A percentile compares a stretch with the other conserved stretches of the same genome.
Evolutionary conservation across 1,139 yeast genomes (phyloP).

Genomic region (Scheffersomyces insectosa): DNA sequence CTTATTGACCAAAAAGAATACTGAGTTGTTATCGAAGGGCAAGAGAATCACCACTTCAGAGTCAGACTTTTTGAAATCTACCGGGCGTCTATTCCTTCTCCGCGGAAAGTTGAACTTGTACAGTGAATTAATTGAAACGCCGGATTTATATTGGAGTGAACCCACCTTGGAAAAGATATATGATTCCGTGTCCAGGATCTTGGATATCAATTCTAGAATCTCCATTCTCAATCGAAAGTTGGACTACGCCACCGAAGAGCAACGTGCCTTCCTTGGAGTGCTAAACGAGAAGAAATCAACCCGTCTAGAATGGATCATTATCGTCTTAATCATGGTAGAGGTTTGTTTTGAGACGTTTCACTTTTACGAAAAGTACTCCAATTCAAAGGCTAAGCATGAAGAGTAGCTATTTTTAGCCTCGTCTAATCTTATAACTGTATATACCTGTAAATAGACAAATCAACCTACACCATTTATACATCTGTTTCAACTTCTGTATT

Average conservation of each 20-base stretch:
- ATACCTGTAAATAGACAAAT: neutral
- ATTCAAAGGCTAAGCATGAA: slow-evolving; percentile 1
- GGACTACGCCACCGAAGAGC: slow-evolving; percentile 90
- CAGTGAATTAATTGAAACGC: slow-evolving; percentile 89
- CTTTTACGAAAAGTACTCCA: slow-evolving; percentile 28
- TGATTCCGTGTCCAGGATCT: slow-evolving; percentile 62
- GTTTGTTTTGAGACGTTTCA: slow-evolving; percentile 76
- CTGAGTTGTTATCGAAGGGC: slow-evolving; percentile 69
- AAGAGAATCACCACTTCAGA: slow-evolving; percentile 56
- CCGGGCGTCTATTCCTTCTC: slow-evolving; percentile 72
- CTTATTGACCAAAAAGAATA: slow-evolving; percentile 58
- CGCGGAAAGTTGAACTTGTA: slow-evolving; percentile 82
- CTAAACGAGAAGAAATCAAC: slow-evolving; percentile 76
- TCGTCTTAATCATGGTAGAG: slow-evolving; percentile 77
- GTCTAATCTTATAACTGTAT: neutral
- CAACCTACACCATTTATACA: too few relatives aligned
- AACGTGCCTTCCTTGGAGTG: slow-evolving; percentile 72
- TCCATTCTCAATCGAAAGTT: slow-evolving; percentile 77
- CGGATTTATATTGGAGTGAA: slow-evolving; percentile 91
- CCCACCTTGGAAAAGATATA: slow-evolving; percentile 79
- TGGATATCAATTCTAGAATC: slow-evolving; percentile 78
- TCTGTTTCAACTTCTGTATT: too few relatives aligned
- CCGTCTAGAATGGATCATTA: slow-evolving; percentile 84
- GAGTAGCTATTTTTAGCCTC: neutral
- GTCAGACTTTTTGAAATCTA: slow-evolving; percentile 62